Percentiles rank a stretch among this genome's conserved stretches.
These are phyloP conservation scores for Microascus cirrosus DNA, from an alignment of 2,329 filamentous ascomycete genomes.

Conservation along the genomic window DNA sequence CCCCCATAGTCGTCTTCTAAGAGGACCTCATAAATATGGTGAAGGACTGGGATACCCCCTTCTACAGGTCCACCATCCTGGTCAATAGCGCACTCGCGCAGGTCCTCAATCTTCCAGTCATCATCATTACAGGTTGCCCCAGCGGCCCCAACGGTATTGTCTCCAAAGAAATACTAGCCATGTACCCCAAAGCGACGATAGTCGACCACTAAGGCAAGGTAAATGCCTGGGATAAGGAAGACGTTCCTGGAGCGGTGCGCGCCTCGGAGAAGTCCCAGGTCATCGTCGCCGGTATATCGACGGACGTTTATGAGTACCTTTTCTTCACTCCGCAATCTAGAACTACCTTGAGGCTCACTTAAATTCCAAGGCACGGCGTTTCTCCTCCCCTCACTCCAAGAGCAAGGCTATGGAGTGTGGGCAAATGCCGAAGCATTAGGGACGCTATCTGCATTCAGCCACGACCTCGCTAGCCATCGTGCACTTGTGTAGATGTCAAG, in stretches of 20 bases:
- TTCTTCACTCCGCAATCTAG: not conserved
- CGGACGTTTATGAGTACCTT: slow-evolving; percentile 48
- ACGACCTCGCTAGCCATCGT: slow-evolving; percentile 53
- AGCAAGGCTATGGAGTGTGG: slow-evolving; percentile 62
- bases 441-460: slow-evolving; percentile 49
- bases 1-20: slow-evolving; percentile 25
- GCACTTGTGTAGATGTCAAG: slow-evolving; percentile 60
- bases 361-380: slow-evolving; percentile 42
- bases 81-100: slow-evolving; percentile 57
- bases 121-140: slow-evolving; percentile 57
- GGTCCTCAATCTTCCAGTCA: slow-evolving; percentile 55
- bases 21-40: slow-evolving; percentile 29
- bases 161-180: slow-evolving; percentile 55
- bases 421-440: slow-evolving; percentile 63
- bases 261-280: slow-evolving; percentile 58
- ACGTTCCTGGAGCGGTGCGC: slow-evolving; percentile 54
- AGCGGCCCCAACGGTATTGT: slow-evolving; percentile 59
- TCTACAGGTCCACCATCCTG: slow-evolving; percentile 56
- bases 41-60: slow-evolving; percentile 54
- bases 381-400: slow-evolving; percentile 58
- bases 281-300: slow-evolving; percentile 61
- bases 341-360: not conserved
- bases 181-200: slow-evolving; percentile 56
- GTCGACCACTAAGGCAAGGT: slow-evolving; percentile 62
- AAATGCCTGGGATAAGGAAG: slow-evolving; percentile 64